Evolutionary conservation across 2,329 filamentous ascomycete genomes (phyloP).

Genomic region (Macroventuria anomochaeta): DNA sequence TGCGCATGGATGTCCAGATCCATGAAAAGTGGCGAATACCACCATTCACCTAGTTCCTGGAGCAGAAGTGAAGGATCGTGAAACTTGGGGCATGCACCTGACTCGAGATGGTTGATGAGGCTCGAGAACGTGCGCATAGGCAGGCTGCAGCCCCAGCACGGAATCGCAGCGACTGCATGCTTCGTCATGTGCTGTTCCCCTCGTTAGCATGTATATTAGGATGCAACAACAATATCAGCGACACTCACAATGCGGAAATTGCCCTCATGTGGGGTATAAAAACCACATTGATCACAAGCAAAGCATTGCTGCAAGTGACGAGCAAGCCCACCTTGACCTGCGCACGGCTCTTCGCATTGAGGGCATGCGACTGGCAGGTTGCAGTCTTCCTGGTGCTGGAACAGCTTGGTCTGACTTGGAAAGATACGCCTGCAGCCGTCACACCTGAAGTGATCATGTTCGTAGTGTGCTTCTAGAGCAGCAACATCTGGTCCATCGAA

Average conservation of each 20-base stretch:
- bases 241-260: conserved; percentile 32
- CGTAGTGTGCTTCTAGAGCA: conserved; percentile 33
- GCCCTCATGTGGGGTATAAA: conserved; percentile 29
- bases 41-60: conserved; percentile 40
- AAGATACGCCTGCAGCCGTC: conserved; percentile 38
- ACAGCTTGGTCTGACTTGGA: conserved; percentile 37
- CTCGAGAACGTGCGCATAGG: conserved; percentile 34
- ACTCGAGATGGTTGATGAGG: conserved; percentile 54
- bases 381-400: conserved; percentile 32
- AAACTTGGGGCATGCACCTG: conserved; percentile 70
- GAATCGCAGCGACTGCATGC: conserved; percentile 26
- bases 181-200: conserved; percentile 39
- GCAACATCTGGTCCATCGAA: conserved; percentile 33
- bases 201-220: conserved; percentile 1
- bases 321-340: conserved; percentile 27
- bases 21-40: conserved; percentile 45
- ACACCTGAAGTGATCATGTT: conserved; percentile 42
- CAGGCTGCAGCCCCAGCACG: conserved; percentile 36
- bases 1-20: conserved; percentile 44
- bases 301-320: conserved; percentile 34
- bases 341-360: conserved; percentile 27
- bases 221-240: neutral
- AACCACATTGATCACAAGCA: conserved; percentile 30
- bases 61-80: conserved; percentile 59
- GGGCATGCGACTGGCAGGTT: conserved; percentile 26